Conservation (phyloP, 2,329 filamentous ascomycete genomes). For the Diaporthe australafricana region DNA sequence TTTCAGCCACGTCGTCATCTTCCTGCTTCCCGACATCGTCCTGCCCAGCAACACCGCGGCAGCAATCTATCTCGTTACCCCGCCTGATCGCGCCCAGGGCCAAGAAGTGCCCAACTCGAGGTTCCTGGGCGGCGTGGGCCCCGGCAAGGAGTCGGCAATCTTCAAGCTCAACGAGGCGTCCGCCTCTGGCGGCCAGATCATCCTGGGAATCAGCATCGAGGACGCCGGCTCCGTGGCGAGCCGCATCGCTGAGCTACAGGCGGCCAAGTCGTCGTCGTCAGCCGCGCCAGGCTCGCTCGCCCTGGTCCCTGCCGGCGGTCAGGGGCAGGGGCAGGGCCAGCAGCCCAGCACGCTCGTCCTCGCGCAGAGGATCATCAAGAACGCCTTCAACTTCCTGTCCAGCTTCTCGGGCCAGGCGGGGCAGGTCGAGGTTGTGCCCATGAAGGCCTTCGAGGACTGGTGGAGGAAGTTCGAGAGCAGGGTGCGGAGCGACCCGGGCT, state of each 20-base stretch:
- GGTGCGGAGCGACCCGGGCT: constrained; percentile 86
- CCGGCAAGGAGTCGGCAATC: constrained; percentile 91
- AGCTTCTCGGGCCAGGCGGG: constrained; percentile 79
- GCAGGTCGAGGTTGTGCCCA: constrained; percentile 84
- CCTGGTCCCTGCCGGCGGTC: constrained; percentile 41
- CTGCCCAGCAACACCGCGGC: constrained; percentile 84
- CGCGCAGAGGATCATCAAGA: constrained; percentile 93
- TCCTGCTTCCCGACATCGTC: constrained; percentile 82
- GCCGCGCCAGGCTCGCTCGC: constrained; percentile 37
- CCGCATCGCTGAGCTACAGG: constrained; percentile 72
- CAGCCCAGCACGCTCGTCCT: constrained; percentile 78
- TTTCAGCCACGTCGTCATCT: constrained; percentile 88
- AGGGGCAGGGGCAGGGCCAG: constrained; percentile 38
- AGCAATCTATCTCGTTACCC: constrained; percentile 85
- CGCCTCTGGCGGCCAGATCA: constrained; percentile 60
- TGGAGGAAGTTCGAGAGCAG: constrained; percentile 95
- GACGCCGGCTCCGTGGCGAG: constrained; percentile 76
- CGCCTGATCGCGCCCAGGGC: constrained; percentile 49
- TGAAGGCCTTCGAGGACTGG: constrained; percentile 97
- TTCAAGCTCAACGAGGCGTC: constrained; percentile 73
- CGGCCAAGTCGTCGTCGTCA: constrained; percentile 47
- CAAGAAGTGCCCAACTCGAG: constrained; percentile 70
- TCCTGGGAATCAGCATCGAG: constrained; percentile 87
- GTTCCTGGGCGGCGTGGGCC: constrained; percentile 89
- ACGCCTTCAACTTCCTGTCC: constrained; percentile 96